Base-by-base conservation (phyloP, 1,139 yeast genomes). In the Pichia sp. region DNA sequence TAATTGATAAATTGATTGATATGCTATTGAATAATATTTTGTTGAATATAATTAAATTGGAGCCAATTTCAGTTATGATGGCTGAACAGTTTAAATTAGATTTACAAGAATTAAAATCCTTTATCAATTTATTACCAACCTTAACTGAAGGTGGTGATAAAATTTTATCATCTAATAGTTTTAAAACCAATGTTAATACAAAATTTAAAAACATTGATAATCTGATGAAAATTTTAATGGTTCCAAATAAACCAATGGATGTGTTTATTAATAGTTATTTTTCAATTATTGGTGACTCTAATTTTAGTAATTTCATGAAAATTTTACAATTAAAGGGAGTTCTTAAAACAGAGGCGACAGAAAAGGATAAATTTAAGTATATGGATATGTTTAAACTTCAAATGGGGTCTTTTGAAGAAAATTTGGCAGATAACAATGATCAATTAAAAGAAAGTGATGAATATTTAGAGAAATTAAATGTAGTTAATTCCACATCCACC, bases 31-130 rank as follows among this genome's bases (percentile, higher is more conserved):
- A 65, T 32, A 74, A 80, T n/a, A 80, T 82, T 53, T 61, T 82
- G 42, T 67, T 73, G 37, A 76, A 76, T 49, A 73, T 87, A 35
- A 70, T 76, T 28, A 72, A 73, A 46, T 60, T 82, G 56, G 76
- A 75, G 49, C 95, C 95, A 1, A 73, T 90, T 32, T 70, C 76
- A 6, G 81, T 82, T 24, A 68, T 76, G 16, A 82, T 83, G 53
- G 83, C 94, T 6, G 96, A 90, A 60, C 97, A 90, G 60, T 71
- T 92, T 58, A 66, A 83, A 33, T 66, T 83, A 31, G 98, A 92
- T 63, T 59, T 85, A 4, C 78, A 80, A 36, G 71, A 76, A 9
- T 63, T 92, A 55, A 83, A 83, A 56, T 69, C 70, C 30, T 67
- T 76, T 29, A 71, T 87, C 41, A 54, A 74, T 24, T 65, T 63